These are phyloP conservation scores for Triticum turgidum DNA, from an alignment of 176 grass and related monocot genomes.

Conservation along the genomic window DNA sequence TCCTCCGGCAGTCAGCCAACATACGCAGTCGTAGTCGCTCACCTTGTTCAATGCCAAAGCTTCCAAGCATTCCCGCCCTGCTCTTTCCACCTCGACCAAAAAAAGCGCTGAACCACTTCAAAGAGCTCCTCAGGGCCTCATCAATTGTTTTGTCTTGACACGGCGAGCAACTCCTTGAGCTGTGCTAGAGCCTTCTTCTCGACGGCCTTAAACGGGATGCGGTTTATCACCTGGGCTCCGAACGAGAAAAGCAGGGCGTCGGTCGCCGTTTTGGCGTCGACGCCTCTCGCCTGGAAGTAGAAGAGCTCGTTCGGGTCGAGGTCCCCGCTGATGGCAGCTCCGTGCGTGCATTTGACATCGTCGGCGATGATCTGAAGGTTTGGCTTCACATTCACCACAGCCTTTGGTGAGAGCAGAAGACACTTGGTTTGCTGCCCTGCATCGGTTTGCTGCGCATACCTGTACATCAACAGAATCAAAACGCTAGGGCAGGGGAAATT, in stretches of 20 bases:
- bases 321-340: slow-evolving; percentile 92
- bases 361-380: slow-evolving; percentile 98
- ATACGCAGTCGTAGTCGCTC: neutral
- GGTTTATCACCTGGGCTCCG: slow-evolving; percentile 73
- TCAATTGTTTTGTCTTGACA: slow-evolving; percentile 18
- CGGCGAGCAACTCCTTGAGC: slow-evolving; percentile 58
- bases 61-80: neutral
- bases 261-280: slow-evolving; percentile 62
- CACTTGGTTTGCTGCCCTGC: slow-evolving; percentile 84
- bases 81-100: slow-evolving; percentile 10
- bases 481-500: neutral
- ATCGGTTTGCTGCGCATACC: slow-evolving; percentile 80
- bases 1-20: neutral
- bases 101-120: slow-evolving; percentile 2
- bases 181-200: slow-evolving; percentile 41
- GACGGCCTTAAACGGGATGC: slow-evolving; percentile 67
- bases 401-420: slow-evolving; percentile 82
- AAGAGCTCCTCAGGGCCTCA: neutral
- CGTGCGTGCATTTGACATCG: slow-evolving; percentile 95
- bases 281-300: slow-evolving; percentile 81
- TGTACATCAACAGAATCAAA: slow-evolving; percentile 31
- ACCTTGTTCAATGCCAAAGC: neutral
- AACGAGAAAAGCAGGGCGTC: slow-evolving; percentile 82
- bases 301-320: slow-evolving; percentile 78
- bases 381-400: slow-evolving; percentile 81